Evolutionary conservation across 352 stramenopile species (phyloP).

Genomic region (Elongisporangium anandrum): DNA sequence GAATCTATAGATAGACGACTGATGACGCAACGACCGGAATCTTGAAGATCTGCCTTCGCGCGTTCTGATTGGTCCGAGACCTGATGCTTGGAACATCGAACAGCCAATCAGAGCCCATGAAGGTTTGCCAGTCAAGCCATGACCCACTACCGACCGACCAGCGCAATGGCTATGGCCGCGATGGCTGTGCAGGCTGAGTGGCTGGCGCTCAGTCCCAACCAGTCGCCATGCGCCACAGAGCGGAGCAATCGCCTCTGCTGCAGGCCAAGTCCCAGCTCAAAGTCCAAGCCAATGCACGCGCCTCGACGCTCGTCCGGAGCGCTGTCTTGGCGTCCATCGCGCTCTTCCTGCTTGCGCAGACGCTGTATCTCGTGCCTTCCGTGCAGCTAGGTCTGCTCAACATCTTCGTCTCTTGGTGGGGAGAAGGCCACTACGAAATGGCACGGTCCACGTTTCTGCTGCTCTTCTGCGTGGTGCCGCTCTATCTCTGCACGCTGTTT

Average conservation of each 20-base stretch:
- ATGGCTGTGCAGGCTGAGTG: not conserved
- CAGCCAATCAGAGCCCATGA: constrained; percentile 13
- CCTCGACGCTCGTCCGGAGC: constrained; percentile 17
- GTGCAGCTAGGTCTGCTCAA: constrained; percentile 25
- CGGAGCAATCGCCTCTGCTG: constrained; percentile 5
- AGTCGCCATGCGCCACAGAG: constrained; percentile 14
- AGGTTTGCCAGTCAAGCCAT: constrained; percentile 7
- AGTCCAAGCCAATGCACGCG: constrained; percentile 1
- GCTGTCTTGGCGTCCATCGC: constrained; percentile 29
- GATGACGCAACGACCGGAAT: not conserved
- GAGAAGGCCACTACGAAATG: constrained; percentile 47
- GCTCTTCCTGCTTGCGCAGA: constrained; percentile 34
- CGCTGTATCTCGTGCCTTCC: constrained; percentile 32
- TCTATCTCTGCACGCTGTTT: constrained; percentile 35
- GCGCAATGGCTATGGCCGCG: not conserved
- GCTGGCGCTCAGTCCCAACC: not conserved
- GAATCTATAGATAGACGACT: not conserved
- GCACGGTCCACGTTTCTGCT: constrained; percentile 49
- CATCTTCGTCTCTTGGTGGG: constrained; percentile 23
- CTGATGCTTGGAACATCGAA: constrained; percentile 8
- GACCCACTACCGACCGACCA: constrained; percentile 6
- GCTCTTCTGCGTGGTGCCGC: constrained; percentile 36
- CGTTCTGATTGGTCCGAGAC: constrained; percentile 20
- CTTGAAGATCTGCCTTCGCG: not conserved
- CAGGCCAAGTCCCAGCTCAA: not conserved